phyloP scores from a whole-genome alignment of 1,139 yeast species.

The Pneumocystis murina region DNA sequence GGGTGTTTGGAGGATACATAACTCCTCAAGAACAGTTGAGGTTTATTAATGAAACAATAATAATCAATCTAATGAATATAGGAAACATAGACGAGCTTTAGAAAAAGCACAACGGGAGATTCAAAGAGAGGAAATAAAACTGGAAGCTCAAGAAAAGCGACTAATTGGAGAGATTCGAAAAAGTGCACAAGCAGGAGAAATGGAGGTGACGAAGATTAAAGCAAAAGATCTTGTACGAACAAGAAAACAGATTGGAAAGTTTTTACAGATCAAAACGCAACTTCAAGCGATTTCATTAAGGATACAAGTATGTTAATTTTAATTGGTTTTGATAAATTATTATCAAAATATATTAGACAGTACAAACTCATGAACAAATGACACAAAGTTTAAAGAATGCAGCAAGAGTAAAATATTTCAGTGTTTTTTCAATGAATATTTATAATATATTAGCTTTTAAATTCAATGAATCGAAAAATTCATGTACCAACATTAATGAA shows the following conservation, averaged over 20 bases:
- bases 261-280: constrained; percentile 88
- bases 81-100: constrained; percentile 72
- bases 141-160: constrained; percentile 85
- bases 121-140: constrained; percentile 68
- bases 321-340: constrained; percentile 4
- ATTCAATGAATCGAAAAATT: constrained; percentile 79
- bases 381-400: constrained; percentile 91
- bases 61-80: constrained; percentile 11
- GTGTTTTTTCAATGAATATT: not conserved
- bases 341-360: constrained; percentile 30
- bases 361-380: constrained; percentile 90
- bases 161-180: constrained; percentile 72
- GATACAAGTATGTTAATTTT: constrained; percentile 36
- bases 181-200: constrained; percentile 79
- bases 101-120: constrained; percentile 90
- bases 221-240: constrained; percentile 91
- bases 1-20: constrained; percentile 88
- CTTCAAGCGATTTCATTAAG: constrained; percentile 84
- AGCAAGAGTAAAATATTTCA: constrained; percentile 32
- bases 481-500: constrained; percentile 76
- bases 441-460: constrained; percentile 32
- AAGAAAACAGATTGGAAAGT: constrained; percentile 56
- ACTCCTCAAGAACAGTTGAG: constrained; percentile 92
- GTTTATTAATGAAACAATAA: constrained; percentile 1
- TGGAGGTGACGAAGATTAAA: constrained; percentile 80